Base-by-base conservation (phyloP, 2,329 filamentous ascomycete genomes). In the Colletotrichum sidae region DNA sequence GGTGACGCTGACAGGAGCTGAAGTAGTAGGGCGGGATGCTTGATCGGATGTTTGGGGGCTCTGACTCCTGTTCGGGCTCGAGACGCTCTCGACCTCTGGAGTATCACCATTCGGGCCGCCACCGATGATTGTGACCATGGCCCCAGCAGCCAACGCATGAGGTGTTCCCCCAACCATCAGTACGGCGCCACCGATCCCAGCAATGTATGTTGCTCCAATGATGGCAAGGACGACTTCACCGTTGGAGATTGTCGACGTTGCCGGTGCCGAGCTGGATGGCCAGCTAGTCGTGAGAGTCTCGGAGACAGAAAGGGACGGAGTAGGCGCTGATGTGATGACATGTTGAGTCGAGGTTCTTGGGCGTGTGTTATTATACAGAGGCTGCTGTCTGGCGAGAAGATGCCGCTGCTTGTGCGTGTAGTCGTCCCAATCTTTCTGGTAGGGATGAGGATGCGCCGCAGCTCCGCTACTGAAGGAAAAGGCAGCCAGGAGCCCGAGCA, bases 81-180 rank as follows among this genome's bases (percentile, higher is more conserved):
- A 55, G 38, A 51, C 15, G 4, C 39, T 61, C 33, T 61, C 37
- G n/a, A 61, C 51, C 37, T 61, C 58, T 2, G 60, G 54, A n/a
- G 47, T 46, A 33, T 57, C 47, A 0, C 34, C 53, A 8, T 57
- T 57, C 3, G 52, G 9, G 9, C 47, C 53, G 3, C 53, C 46
- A 12, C 17, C 51, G 3, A 25, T 51, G n/a, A 61, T 55, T 8
- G 45, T 15, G 33, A 61, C 58, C 33, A 55, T 15, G 45, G 51
- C 39, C 8, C 58, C 58, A 3, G 58, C 51, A 33, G 58, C 44
- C n/a, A 61, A 15, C 2, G 51, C n/a, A 38, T 55, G 37, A 8
- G 33, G 10, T 6, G 25, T 37, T 4, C 58, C 45, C 4, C 45
- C 52, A 9, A 61, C 44, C 8, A 55, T 13, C 8, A 61, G 13